Base-by-base conservation (phyloP, 805 yeast genomes). In the Ogataea nonfermentans region DNA sequence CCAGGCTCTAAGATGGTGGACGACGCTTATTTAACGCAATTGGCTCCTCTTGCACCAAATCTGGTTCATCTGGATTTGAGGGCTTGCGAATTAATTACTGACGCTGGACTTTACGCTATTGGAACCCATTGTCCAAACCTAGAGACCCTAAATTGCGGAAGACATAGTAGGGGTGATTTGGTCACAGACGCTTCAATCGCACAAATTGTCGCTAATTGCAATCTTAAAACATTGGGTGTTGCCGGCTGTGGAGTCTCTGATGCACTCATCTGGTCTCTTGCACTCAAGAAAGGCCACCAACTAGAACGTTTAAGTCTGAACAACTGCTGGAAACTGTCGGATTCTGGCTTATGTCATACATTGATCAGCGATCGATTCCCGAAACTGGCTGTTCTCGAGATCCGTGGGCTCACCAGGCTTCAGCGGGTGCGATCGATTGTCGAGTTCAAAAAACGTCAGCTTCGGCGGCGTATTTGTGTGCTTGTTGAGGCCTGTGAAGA, bases 201-300 rank as follows among this genome's bases (percentile, higher is more conserved):
- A 10, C 71, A 73, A 10, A 62, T 89, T 19, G 74, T 79, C 8
- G 67, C 68, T 24, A 74, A 75, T 50, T 81, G 88, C 39, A 57
- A 64, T 14, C 68, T 82, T 32, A 68, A 71, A 31, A 88, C 96
- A 0, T 66, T 90, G 30, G 97, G 97, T 0, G 65, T 88, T 14
- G 96, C 97, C 0, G 98, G 98, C 6, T 87, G 96, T 59, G 69
- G 75, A 30, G 73, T 90, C 13, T 77, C 85, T 6, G 96, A 90
- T 63, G 70, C 78, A 29, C 71, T 85, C 4, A 66, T 90, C 11
- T 87, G 95, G 95, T 90, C 84, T 52, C 62, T 90, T 24, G 88
- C 89, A 0, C 59, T 73, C 12, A 58, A 68, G 37, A 63, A 77
- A 19, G 65, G 64, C 5, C 52, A 57, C 1, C 52, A 65, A 4